Percentiles rank a stretch among this genome's conserved stretches.
These are phyloP conservation scores for Linnemannia zychae DNA, from an alignment of 192 early-diverging fungal genomes.

Conservation along the genomic window DNA sequence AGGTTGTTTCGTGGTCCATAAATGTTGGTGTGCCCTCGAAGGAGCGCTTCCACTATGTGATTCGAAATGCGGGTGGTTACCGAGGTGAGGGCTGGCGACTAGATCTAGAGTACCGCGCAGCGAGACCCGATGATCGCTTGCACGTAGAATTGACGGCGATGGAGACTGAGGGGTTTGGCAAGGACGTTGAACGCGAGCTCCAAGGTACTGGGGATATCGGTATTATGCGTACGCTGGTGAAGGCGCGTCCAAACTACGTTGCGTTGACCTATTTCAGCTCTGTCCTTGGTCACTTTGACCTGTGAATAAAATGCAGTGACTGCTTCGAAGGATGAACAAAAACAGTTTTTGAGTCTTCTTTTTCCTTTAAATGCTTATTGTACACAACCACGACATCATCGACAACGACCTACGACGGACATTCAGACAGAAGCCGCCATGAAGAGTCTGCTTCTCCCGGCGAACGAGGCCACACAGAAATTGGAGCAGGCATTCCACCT, in stretches of 20 bases:
- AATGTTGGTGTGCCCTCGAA: constrained; percentile 49
- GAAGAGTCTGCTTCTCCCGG: constrained; percentile 21
- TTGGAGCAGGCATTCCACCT: constrained; percentile 49
- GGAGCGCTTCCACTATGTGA: constrained; percentile 58
- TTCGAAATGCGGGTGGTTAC: constrained; percentile 62
- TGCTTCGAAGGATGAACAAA: too few species aligned
- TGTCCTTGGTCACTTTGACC: constrained; percentile 29
- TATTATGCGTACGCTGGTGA: constrained; percentile 40
- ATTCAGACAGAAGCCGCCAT: not conserved
- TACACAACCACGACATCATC: not conserved
- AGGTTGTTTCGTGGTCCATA: constrained; percentile 71
- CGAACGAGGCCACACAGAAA: constrained; percentile 35
- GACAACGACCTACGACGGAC: not conserved
- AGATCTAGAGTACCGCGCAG: constrained; percentile 56
- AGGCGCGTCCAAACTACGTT: constrained; percentile 24
- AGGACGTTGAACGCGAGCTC: constrained; percentile 41
- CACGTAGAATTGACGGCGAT: constrained; percentile 65
- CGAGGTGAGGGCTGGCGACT: constrained; percentile 61
- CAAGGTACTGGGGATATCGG: constrained; percentile 49
- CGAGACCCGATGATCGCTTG: constrained; percentile 46
- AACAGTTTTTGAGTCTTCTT: too few species aligned
- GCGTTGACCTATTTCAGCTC: constrained; percentile 35
- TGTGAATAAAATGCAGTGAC: not conserved
- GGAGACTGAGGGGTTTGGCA: constrained; percentile 64
- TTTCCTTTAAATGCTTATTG: not conserved